Base-by-base conservation (phyloP, 2,329 filamentous ascomycete species). In the Penicillium sp. region DNA sequence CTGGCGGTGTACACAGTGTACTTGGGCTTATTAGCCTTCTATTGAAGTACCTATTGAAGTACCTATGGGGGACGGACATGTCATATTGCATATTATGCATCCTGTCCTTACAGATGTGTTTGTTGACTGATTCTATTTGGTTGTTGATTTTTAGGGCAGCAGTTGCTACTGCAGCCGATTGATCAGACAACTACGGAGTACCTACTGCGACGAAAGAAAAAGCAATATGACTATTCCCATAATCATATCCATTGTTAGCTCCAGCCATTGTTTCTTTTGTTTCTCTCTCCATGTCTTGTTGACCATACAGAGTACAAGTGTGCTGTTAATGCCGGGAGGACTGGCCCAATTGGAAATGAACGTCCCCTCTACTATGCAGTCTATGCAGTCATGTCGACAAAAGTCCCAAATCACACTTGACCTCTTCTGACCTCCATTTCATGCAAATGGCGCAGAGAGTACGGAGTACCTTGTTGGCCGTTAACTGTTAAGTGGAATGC, bases 1-100 rank as follows among this genome's bases (percentile, higher is more conserved):
- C 45, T 53, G 50, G 56, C 55, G 60, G 62, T 62, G 50, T 22
- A 22, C 19, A 22, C 19, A 3, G 19, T 22, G 57, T 52, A 51
- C 53, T n/a, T n/a, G 49, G 46, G 44, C 40, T 34, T 37, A 30
- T 18, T 31, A 29, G 33, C 31, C n/a, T n/a, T n/a, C n/a, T 28
- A 16, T 44, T 46, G 28, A 28, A 25, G 39, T 39, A 38, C 29
- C 34, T 38, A 38, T 44, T 47, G 46, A 42, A 10, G 25, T 46
- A 11, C 37, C 37, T 41, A 22, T 35, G 29, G n/a, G 31, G 18
- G 25, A 14, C 8, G 5, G 14, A 39, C 41, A 46, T 50, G 47
- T 50, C 47, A 50, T 46, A 50, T 50, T 50, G 29, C 36, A 35
- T 46, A 35, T 49, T 6, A 6, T 46, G 43, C 34, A 46, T 40